Evolutionary conservation across 2,329 filamentous ascomycete species (phyloP).

Genomic region (Dissoconium aciculare): DNA sequence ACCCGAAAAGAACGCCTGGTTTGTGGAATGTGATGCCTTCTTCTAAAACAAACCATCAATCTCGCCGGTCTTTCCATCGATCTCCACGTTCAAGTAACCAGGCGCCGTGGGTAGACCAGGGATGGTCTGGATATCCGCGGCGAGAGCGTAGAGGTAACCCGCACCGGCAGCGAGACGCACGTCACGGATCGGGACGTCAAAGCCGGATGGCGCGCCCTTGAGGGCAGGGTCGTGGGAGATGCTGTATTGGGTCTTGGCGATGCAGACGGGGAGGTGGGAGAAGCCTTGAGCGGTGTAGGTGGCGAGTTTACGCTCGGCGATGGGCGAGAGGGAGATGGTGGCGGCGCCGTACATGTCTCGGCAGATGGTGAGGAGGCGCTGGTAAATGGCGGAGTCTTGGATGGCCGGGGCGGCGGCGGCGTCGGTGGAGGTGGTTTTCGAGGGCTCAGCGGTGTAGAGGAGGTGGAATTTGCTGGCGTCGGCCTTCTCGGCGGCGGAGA

Average conservation of each 20-base stretch:
- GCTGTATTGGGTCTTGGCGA: slow-evolving; percentile 97
- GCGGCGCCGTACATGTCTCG: slow-evolving; percentile 88
- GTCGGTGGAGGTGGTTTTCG: too few relatives aligned
- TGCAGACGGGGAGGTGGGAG: slow-evolving; percentile 82
- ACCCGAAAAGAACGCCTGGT: too few relatives aligned
- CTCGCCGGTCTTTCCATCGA: slow-evolving; percentile 38
- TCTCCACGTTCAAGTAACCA: slow-evolving; percentile 86
- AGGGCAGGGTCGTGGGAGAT: slow-evolving; percentile 82
- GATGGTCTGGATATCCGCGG: slow-evolving; percentile 96
- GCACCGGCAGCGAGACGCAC: slow-evolving; percentile 88
- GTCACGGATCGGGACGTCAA: slow-evolving; percentile 86
- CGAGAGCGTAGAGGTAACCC: slow-evolving; percentile 86
- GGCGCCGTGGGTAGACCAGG: slow-evolving; percentile 88
- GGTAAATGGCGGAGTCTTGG: slow-evolving; percentile 60
- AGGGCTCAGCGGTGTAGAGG: slow-evolving; percentile 65
- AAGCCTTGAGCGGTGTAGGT: slow-evolving; percentile 87
- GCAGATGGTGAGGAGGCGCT: slow-evolving; percentile 81
- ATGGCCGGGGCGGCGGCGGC: too few relatives aligned
- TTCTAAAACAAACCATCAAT: slow-evolving; percentile 67
- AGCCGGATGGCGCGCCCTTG: slow-evolving; percentile 89
- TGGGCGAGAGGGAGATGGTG: slow-evolving; percentile 80
- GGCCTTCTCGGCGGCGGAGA: slow-evolving; percentile 65
- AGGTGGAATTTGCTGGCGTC: slow-evolving; percentile 66
- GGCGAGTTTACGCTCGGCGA: slow-evolving; percentile 91
- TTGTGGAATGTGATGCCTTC: too few relatives aligned